Evolutionary conservation across 208 protist genomes (phyloP), one percentile per base, ranked within the genome.

Genomic region (Crithidia bombi): DNA sequence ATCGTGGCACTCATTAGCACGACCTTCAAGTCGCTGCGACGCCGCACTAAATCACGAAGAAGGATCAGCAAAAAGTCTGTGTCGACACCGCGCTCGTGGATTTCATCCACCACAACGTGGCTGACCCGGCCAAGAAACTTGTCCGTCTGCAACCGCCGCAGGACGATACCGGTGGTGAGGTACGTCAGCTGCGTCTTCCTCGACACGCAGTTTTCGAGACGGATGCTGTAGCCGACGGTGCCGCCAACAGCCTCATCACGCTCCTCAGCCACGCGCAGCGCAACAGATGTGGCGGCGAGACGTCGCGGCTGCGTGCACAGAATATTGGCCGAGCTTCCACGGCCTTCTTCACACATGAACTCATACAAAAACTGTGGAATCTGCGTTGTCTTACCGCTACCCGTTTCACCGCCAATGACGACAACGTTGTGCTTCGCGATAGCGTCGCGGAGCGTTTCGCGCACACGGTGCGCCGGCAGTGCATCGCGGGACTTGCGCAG

Each of bases 311-410:
- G 96, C 5, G 94, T 98, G 73, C 96, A 98, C 10, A 97, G 79
- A 70, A 98, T 96, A 54, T 98, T 96, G 32, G 90, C 91, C 15
- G 78, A 69, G 69, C 85, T 93, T 32, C 95, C 92, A n/a, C 39
- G 51, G 0, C 95, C 92, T 44, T 89, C 85, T 61, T 93, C 82
- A 61, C 83, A 96, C 75, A 91, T 92, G 56, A 97, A 97, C 62
- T 99, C 97, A 56, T 93, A 89, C n/a, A 99, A 50, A 63, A 96
- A 99, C 82, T 99, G 97, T 19, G 97, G 92, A 33, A 99, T 81
- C 78, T 98, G 96, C 35, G 98, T 99, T 5, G 98, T 99, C 83
- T 99, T 99, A 62, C 98, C 98, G 56, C 95, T 98, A 25, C 98
- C 98, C 5, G 98, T 99, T 69, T 98, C 95, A 63, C 98, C 98